Evolutionary conservation across 2,329 filamentous ascomycete species (phyloP).

Genomic region (Sordariomycetes sp.): DNA sequence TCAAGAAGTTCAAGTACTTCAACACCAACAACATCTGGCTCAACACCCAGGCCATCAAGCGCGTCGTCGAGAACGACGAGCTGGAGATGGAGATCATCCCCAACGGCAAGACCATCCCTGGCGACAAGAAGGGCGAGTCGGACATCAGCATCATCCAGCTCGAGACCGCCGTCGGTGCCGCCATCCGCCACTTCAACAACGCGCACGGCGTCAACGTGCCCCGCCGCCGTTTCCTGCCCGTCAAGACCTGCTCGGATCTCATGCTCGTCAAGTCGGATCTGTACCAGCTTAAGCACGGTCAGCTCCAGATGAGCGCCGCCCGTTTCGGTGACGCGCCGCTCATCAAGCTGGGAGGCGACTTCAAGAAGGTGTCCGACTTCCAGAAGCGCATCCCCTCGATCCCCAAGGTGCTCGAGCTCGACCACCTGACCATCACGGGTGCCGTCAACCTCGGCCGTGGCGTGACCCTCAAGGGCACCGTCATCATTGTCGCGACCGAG

Average conservation of each 20-base stretch:
- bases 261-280: constrained; percentile 99
- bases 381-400: constrained; percentile 80
- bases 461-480: constrained; percentile 93
- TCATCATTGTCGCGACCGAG: constrained; percentile 98
- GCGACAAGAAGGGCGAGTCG: constrained; percentile 99
- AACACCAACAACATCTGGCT: constrained; percentile 99
- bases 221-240: constrained; percentile 92
- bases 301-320: constrained; percentile 92
- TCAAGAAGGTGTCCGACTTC: constrained; percentile 99
- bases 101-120: constrained; percentile 97
- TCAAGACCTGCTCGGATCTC: constrained; percentile 99
- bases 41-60: constrained; percentile 95
- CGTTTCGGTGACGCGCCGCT: constrained; percentile 94
- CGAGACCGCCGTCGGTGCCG: constrained; percentile 95
- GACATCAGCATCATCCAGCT: constrained; percentile 97
- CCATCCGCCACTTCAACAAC: constrained; percentile 97
- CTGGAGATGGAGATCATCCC: constrained; percentile 99
- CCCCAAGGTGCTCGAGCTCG: constrained; percentile 82
- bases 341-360: constrained; percentile 97
- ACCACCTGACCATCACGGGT: constrained; percentile 95
- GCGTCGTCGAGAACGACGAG: constrained; percentile 96
- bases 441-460: constrained; percentile 94
- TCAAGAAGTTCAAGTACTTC: constrained; percentile 99
- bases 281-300: constrained; percentile 97
- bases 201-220: constrained; percentile 98